Conservation (phyloP, 805 yeast genomes). For the Zygotorulaspora chibaensis region DNA sequence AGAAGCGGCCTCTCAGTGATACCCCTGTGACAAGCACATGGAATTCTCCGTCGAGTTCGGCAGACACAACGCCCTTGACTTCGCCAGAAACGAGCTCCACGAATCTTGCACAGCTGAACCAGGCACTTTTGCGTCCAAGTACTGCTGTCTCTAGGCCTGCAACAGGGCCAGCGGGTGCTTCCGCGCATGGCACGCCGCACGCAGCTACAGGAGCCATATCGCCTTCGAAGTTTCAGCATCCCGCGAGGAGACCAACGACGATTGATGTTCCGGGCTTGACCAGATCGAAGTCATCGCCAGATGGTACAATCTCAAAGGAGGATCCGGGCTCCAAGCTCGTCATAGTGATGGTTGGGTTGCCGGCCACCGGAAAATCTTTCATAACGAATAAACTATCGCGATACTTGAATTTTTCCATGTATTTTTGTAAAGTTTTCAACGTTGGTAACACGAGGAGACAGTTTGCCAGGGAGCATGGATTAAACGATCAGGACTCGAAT, state of each 20-base stretch:
- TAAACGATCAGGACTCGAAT: constrained; percentile 63
- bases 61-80: constrained; percentile 29
- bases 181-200: neutral
- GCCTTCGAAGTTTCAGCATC: constrained; percentile 31
- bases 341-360: constrained; percentile 93
- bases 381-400: constrained; percentile 87
- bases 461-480: constrained; percentile 42
- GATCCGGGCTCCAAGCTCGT: constrained; percentile 83
- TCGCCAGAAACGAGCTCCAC: constrained; percentile 29
- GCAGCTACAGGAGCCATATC: constrained; percentile 14
- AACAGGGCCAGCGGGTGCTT: neutral
- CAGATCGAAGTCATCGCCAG: constrained; percentile 71
- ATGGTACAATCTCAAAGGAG: constrained; percentile 54
- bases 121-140: constrained; percentile 1
- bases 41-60: constrained; percentile 48
- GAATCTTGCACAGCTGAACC: constrained; percentile 12
- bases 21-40: constrained; percentile 62
- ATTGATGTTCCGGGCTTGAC: constrained; percentile 92
- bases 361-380: constrained; percentile 93
- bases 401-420: constrained; percentile 90
- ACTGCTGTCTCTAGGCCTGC: neutral
- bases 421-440: constrained; percentile 83
- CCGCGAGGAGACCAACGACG: constrained; percentile 65
- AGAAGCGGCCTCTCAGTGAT: constrained; percentile 68
- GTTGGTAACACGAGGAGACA: constrained; percentile 92